Evolutionary conservation across 1,284 basidiomycete genomes (phyloP).

Genomic region (Pseudozyma pruni): DNA sequence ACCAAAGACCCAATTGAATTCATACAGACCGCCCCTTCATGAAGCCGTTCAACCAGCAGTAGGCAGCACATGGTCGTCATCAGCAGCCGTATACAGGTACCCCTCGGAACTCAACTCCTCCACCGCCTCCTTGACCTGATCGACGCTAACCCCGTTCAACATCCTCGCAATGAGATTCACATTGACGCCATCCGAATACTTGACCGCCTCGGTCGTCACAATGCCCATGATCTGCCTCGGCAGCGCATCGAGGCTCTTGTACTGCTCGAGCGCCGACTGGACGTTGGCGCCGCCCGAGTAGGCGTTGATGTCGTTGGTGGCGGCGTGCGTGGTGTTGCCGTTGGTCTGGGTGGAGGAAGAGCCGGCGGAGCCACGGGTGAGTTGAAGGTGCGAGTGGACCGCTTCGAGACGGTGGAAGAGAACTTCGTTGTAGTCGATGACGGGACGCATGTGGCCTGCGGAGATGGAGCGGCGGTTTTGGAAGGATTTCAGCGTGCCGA

Average conservation of each 20-base stretch:
- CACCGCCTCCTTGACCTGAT: conserved; percentile 50
- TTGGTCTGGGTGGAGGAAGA: conserved; percentile 10
- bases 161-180: conserved; percentile 43
- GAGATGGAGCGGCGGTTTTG: conserved; percentile 82
- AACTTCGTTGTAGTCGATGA: conserved; percentile 81
- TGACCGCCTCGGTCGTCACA: conserved; percentile 48
- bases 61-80: conserved; percentile 60
- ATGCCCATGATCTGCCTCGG: conserved; percentile 50
- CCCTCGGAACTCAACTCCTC: conserved; percentile 60
- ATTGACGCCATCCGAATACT: conserved; percentile 55
- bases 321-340: conserved; percentile 8
- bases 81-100: conserved; percentile 59
- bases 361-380: conserved; percentile 31
- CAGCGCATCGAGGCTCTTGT: conserved; percentile 40
- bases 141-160: conserved; percentile 38
- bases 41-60: too few relatives aligned
- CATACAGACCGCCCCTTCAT: not conserved
- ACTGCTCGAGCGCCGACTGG: conserved; percentile 36
- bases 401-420: conserved; percentile 80
- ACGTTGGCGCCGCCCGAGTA: conserved; percentile 34
- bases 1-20: not conserved
- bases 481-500: conserved; percentile 89
- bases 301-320: conserved; percentile 46
- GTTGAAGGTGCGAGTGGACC: conserved; percentile 68
- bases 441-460: conserved; percentile 66